Conservation (phyloP, 805 yeast species). For the Ogataea angusta region DNA sequence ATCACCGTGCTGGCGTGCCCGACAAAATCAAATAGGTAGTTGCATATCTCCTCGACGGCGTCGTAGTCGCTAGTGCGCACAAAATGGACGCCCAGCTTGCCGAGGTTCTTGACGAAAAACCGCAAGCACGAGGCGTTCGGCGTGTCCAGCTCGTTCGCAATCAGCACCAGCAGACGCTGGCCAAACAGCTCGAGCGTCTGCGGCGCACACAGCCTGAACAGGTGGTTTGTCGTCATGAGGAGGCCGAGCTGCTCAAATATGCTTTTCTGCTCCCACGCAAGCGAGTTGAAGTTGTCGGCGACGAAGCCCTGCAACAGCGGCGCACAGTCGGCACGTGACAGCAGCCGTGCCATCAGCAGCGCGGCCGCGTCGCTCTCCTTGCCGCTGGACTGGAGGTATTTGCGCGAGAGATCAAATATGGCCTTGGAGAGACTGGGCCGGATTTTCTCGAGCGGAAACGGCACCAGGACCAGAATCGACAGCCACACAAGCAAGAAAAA, state of each 20-base stretch:
- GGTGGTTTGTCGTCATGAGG: constrained; percentile 22
- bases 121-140: constrained; percentile 14
- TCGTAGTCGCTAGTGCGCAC: constrained; percentile 31
- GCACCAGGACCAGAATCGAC: constrained; percentile 63
- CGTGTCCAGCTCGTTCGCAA: constrained; percentile 15
- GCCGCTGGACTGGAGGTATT: constrained; percentile 44
- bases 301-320: constrained; percentile 29
- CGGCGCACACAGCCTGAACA: constrained; percentile 20
- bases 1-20: constrained; percentile 51
- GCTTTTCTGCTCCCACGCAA: constrained; percentile 17
- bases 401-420: constrained; percentile 36
- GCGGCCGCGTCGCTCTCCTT: constrained; percentile 56
- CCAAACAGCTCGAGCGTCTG: constrained; percentile 4
- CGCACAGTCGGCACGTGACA: constrained; percentile 46
- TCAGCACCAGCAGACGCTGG: constrained; percentile 16
- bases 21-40: constrained; percentile 43
- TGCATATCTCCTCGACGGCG: constrained; percentile 46
- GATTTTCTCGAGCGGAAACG: constrained; percentile 57
- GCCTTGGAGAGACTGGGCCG: constrained; percentile 30
- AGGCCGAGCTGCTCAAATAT: constrained; percentile 19
- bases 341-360: constrained; percentile 47
- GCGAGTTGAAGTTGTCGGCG: constrained; percentile 16
- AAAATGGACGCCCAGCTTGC: constrained; percentile 37
- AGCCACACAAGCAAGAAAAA: constrained; percentile 68
- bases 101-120: constrained; percentile 33